Conservation (phyloP, 441 rosid genomes). For the Breynia disticha region DNA sequence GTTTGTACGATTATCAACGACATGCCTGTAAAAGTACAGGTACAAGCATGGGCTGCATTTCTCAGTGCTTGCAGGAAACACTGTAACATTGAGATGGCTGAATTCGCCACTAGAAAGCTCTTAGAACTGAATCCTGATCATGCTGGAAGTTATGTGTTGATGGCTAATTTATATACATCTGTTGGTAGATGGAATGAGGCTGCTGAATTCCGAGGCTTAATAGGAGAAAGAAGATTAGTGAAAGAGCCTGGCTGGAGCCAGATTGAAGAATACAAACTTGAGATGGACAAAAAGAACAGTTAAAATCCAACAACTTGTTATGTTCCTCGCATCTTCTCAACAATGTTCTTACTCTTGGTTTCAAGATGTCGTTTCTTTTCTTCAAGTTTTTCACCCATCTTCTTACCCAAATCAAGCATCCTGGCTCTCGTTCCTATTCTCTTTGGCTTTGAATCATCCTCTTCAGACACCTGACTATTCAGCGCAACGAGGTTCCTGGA, state of each 20-base stretch:
- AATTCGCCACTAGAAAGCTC: conserved; percentile 37
- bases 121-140: conserved; percentile 50
- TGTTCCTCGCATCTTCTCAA: conserved; percentile 84
- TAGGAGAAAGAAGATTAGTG: conserved; percentile 45
- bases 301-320: conserved; percentile 10
- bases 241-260: conserved; percentile 75
- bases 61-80: conserved; percentile 66
- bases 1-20: conserved; percentile 44
- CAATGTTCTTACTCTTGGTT: conserved; percentile 65
- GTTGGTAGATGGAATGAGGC: conserved; percentile 59
- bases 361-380: conserved; percentile 82
- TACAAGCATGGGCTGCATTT: conserved; percentile 66
- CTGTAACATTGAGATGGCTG: conserved; percentile 48
- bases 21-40: conserved; percentile 55
- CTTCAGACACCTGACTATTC: conserved; percentile 25
- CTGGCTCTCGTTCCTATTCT: conserved; percentile 57
- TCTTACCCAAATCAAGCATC: conserved; percentile 77
- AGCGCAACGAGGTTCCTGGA: conserved; percentile 22
- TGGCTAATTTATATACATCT: conserved; percentile 57
- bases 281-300: too few relatives aligned
- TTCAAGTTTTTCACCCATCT: conserved; percentile 90
- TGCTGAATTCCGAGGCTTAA: conserved; percentile 39
- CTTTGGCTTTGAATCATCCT: conserved; percentile 48
- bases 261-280: too few relatives aligned
- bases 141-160: conserved; percentile 49